Evolutionary conservation across 1,284 basidiomycete species (phyloP), one percentile per base, ranked within the genome.

Genomic region (Ustilago sp.): DNA sequence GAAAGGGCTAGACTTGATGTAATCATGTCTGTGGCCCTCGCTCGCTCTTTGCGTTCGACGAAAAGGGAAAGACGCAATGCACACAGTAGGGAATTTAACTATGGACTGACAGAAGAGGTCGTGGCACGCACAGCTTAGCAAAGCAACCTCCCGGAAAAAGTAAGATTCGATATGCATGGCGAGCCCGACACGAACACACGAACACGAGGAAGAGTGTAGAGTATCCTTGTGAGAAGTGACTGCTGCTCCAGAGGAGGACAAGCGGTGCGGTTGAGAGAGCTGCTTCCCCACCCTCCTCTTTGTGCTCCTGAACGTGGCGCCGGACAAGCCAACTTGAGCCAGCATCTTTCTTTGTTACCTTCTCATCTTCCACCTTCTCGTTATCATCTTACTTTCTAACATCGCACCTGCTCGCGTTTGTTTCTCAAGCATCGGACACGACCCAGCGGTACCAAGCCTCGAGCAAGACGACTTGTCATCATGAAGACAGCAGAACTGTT

Each of bases 401-500:
- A 28, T 28, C 23, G 23, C 23, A 28, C 23, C 23, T 28, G 23
- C 23, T 28, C 23, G 23, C 23, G 23, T 28, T 28, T 28, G 17
- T 17, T 41, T 41, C 39, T 31, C 5, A 19, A 19, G 54, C 54
- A 56, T 56, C 41, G 19, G 28, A 17, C n/a, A 50, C 34, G 28
- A 51, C 58, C 36, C 51, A 17, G 36, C 32, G 51, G 39, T n/a
- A 19, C 45, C 8, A 34, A 23, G 6, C 45, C 5, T 15, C 17
- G 39, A 41, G 13, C 38, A 5, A 13, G 36, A 13, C 47, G 47
- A 48, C 9, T 41, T 13, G 13, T 34, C 12, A 55, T 28, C 35
- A 65, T 50, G 52, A 43, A 45, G 43, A 45, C 19, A 19, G 43
- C 51, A 3, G 70, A 63, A 56, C 64, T 67, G 8, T 72, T 67